Percentiles rank a stretch among this genome's conserved stretches.
Conservation (phyloP, 257 asterid genomes). For the Solanum paucissectum region DNA sequence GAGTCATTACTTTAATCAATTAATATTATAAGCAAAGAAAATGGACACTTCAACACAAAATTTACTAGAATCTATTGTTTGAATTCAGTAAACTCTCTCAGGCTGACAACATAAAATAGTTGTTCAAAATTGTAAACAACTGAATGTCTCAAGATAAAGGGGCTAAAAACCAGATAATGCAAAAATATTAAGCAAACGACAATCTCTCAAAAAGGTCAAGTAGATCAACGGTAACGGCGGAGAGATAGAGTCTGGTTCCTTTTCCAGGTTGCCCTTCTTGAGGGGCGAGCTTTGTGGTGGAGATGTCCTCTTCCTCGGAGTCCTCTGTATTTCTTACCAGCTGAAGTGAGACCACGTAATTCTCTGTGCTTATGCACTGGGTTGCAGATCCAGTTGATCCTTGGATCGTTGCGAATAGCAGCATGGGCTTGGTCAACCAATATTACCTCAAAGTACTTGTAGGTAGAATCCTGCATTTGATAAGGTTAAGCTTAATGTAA, state of each 20-base stretch:
- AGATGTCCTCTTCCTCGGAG: neutral
- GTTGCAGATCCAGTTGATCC: neutral
- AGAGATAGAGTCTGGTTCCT: neutral
- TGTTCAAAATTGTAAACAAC: neutral
- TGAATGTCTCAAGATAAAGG: neutral
- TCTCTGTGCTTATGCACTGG: conserved; percentile 1
- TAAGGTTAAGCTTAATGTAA: neutral
- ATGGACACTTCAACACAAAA: neutral
- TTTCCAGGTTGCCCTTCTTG: neutral
- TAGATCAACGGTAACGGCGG: neutral
- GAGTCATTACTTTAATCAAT: neutral
- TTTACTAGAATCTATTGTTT: neutral
- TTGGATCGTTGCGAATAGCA: neutral
- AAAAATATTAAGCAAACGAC: neutral
- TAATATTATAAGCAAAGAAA: neutral
- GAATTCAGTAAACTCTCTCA: neutral
- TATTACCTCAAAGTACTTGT: neutral
- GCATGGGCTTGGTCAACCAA: neutral
- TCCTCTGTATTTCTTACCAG: neutral
- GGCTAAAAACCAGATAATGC: neutral
- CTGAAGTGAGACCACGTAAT: neutral
- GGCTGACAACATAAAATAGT: neutral
- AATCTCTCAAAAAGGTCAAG: neutral
- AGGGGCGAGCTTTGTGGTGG: neutral
- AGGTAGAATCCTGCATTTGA: neutral